phyloP scores from a whole-genome alignment of 306 rosid species.

The Fragaria vesca region DNA sequence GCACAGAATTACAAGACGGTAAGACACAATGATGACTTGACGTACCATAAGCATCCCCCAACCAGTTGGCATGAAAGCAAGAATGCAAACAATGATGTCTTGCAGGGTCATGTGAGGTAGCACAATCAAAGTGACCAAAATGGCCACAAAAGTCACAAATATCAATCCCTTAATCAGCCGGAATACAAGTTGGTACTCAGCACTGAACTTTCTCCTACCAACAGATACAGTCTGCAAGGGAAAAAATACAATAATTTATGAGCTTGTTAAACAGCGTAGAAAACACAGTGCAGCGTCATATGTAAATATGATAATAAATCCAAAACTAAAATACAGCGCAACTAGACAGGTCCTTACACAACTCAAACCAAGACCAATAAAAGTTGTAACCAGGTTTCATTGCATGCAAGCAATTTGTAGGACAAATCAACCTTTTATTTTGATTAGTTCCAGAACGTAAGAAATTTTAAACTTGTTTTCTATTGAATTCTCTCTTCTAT shows the following conservation, averaged over 20 bases:
- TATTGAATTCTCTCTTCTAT: not conserved
- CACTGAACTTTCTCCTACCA: conserved; percentile 89
- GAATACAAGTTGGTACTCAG: conserved; percentile 87
- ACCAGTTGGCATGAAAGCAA: conserved; percentile 99
- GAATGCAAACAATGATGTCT: conserved; percentile 91
- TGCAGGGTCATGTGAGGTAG: conserved; percentile 84
- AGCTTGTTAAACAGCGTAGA: not conserved
- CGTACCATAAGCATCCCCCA: conserved; percentile 96
- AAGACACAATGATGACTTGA: not conserved
- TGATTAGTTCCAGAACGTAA: not conserved
- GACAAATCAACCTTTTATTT: not conserved
- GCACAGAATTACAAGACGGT: not conserved
- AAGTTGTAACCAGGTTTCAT: not conserved
- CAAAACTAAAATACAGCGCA: not conserved
- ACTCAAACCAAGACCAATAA: not conserved
- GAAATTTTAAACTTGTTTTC: not conserved
- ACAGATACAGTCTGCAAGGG: conserved; percentile 74
- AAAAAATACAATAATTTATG: not conserved
- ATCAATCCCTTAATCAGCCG: conserved; percentile 90
- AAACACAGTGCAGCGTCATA: not conserved
- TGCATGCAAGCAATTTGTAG: not conserved
- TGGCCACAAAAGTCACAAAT: conserved; percentile 73
- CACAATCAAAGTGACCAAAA: conserved; percentile 75
- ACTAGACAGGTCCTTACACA: not conserved
- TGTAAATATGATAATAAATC: not conserved